Evolutionary conservation across 139 green algal species (phyloP), one percentile per base, ranked within the genome.

Genomic region (Chlorella sp.): DNA sequence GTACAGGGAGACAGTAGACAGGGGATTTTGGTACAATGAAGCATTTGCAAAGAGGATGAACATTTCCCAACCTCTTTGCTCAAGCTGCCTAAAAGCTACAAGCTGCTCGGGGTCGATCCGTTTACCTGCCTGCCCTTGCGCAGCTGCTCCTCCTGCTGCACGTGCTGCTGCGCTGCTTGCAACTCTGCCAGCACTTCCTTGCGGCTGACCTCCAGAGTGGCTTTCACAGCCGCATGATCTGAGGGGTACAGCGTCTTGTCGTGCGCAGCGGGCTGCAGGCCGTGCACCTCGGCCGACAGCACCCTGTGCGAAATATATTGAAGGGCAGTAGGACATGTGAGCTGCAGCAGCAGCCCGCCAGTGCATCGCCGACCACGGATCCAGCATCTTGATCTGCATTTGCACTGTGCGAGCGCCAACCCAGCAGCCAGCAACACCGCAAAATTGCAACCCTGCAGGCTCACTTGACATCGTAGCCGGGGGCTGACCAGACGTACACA

Each of bases 201-300:
- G n/a, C 78, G 44, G 32, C 43, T 60, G 60, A 84, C 65, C n/a
- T 67, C 26, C 43, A 92, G 73, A 0, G 46, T 76, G 5, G 85
- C 87, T 16, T 83, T 77, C 14, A 93, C 58, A 0, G 80, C 89
- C 16, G 85, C 65, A 48, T 93, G 89, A 75, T 93, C 89, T 11
- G 41, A 80, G 32, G 89, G 87, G 68, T 82, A 93, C 67, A 93
- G 82, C 22, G 89, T 92, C 19, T 76, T n/a, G 75, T 92, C 88
- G 24, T 60, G 46, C 14, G 58, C 36, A 22, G 68, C 51, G 0
- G 86, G 78, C 46, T 70, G 22, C 20, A 88, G 51, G 0, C 86
- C 88, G 38, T 69, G 68, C 56, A 90, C 60, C 44, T 82, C 40
- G 22, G 83, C 85, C 26, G 67, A 58, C 32, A 76, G 46, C 65